Evolutionary conservation across 495 filamentous ascomycete species (phyloP), one percentile per base, ranked within the genome.

Genomic region (Cryomyces antarcticus): DNA sequence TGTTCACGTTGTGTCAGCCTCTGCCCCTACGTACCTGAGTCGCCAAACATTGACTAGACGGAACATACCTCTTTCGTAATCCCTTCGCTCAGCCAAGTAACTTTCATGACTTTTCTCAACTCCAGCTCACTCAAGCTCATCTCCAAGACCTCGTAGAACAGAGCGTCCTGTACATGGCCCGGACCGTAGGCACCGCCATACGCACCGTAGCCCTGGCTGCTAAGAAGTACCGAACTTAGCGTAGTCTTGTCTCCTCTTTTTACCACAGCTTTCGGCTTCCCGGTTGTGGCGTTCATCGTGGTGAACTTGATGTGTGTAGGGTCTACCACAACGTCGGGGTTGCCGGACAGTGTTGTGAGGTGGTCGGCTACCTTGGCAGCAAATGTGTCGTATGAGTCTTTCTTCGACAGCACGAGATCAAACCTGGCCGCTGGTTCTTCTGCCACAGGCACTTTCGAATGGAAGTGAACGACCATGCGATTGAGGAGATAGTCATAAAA

Each of bases 401-500:
- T 92, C 38, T 78, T 75, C 58, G 79, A 92, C 13, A 99, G 65
- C 1, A 73, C 71, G 41, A 93, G 59, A 3, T 69, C 71, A 44
- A 94, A 92, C 5, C 70, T 68, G 17, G 75, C 70, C 17, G 17
- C 17, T 24, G 17, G 17, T 12, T 62, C 65, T 38, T 66, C 61
- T 17, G 65, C 49, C 4, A 61, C 57, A n/a, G 47, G 49, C 48
- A 59, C 52, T 42, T 77, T 77, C 0, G 80, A 75, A 31, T 60
- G 48, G 52, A 89, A 81, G 31, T 59, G 67, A 39, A 99, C 73
- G 11, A 64, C 69, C 55, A 80, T 80, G 56, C 80, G 79, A 61
- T 93, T 82, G 41, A 83, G 59, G 3, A 99, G 73, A 57, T 89
- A 87, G 49, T 96, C 88, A 57, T 96, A 99, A 56, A 82, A 95